These are phyloP conservation scores for Coemansia sp. DNA, from an alignment of 192 early-diverging fungal species.

Conservation along the genomic window DNA sequence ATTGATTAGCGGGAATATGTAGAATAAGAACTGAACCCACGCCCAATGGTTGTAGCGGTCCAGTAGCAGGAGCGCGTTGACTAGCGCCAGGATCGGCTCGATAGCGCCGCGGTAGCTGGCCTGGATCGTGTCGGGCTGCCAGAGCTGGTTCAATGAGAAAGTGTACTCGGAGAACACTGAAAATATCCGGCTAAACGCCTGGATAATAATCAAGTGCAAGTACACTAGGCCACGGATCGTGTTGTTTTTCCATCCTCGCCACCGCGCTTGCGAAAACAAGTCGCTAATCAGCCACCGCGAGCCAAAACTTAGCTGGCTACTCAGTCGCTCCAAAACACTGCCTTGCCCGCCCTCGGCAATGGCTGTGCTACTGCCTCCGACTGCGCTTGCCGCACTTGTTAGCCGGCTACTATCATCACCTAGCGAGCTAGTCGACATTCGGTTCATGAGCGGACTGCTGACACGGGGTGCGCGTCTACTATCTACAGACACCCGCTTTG, in stretches of 20 bases:
- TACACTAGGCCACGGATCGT: constrained; percentile 49
- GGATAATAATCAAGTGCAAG: constrained; percentile 50
- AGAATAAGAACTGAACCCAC: constrained; percentile 56
- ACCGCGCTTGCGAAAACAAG: constrained; percentile 52
- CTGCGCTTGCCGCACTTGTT: not conserved
- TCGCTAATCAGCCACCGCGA: constrained; percentile 56
- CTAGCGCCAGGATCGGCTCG: constrained; percentile 33
- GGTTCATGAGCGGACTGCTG: constrained; percentile 9
- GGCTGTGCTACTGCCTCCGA: not conserved
- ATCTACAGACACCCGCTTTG: not conserved
- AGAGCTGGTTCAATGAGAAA: constrained; percentile 57
- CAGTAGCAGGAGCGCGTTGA: constrained; percentile 38
- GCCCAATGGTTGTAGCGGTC: constrained; percentile 57
- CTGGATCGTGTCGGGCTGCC: constrained; percentile 38
- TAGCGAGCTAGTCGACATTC: constrained; percentile 7
- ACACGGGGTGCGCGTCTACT: not conserved
- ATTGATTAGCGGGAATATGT: constrained; percentile 55
- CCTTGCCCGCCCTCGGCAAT: not conserved
- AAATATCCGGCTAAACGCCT: constrained; percentile 51
- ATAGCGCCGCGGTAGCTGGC: constrained; percentile 49
- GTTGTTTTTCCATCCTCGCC: constrained; percentile 57
- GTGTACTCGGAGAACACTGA: constrained; percentile 56
- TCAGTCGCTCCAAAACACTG: constrained; percentile 31
- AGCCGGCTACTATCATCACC: not conserved
- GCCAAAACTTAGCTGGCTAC: constrained; percentile 56